phyloP scores from a whole-genome alignment of 495 filamentous ascomycete genomes.

The Endocarpon pusillum region DNA sequence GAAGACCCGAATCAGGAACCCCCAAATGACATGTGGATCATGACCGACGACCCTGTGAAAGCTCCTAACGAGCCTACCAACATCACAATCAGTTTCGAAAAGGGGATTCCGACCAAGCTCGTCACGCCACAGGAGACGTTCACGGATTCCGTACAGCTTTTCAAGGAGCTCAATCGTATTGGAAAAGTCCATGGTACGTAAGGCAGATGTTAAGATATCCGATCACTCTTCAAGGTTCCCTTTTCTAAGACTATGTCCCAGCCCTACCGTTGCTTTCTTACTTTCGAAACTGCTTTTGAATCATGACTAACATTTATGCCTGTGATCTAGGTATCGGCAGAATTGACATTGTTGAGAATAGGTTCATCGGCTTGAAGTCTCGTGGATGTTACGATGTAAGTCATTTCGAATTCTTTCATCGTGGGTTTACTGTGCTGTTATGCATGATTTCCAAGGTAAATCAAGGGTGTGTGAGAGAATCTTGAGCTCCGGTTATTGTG shows the following conservation, averaged over 20 bases:
- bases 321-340: too few relatives aligned
- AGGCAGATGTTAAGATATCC: too few relatives aligned
- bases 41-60: conserved; percentile 54
- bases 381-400: conserved; percentile 91
- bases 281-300: too few relatives aligned
- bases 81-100: conserved; percentile 66
- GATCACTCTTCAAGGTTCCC: too few relatives aligned
- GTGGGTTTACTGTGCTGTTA: too few relatives aligned
- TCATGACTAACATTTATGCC: too few relatives aligned
- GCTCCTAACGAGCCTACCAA: conserved; percentile 63
- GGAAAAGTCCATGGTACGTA: conserved; percentile 58
- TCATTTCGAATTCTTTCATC: too few relatives aligned
- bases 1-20: conserved; percentile 34
- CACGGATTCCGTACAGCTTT: conserved; percentile 65
- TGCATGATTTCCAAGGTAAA: too few relatives aligned
- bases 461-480: too few relatives aligned
- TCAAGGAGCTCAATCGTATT: conserved; percentile 64
- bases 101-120: conserved; percentile 68
- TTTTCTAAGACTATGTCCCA: too few relatives aligned
- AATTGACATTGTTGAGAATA: conserved; percentile 83
- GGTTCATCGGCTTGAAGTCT: conserved; percentile 73
- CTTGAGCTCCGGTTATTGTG: too few relatives aligned
- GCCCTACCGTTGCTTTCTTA: too few relatives aligned
- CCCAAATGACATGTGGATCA: conserved; percentile 24
- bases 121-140: conserved; percentile 38